phyloP scores from a whole-genome alignment of 1,139 yeast species.

The Sugiyamaella castrensis region DNA sequence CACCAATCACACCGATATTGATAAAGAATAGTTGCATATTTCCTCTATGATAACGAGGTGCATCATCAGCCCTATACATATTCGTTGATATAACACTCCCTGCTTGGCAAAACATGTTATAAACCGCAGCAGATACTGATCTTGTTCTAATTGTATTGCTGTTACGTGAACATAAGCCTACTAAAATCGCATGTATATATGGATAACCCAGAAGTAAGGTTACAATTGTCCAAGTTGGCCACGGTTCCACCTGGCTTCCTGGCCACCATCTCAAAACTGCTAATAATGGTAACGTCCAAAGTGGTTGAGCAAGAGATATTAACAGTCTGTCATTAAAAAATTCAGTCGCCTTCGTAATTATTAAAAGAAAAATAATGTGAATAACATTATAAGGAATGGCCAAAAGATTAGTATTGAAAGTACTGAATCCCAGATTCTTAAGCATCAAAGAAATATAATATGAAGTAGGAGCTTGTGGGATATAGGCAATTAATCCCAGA shows the following conservation, averaged over 20 bases:
- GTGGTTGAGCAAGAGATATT: conserved; percentile 36
- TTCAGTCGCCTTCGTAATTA: conserved; percentile 45
- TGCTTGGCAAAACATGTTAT: conserved; percentile 56
- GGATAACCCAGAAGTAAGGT: conserved; percentile 48
- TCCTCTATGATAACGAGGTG: conserved; percentile 53
- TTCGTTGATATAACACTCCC: conserved; percentile 48
- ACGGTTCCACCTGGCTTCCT: conserved; percentile 44
- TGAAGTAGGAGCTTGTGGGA: conserved; percentile 42
- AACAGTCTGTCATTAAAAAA: conserved; percentile 45
- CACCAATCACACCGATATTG: conserved; percentile 29
- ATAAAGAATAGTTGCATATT: conserved; percentile 44
- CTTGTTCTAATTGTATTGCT: conserved; percentile 54
- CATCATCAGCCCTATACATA: conserved; percentile 51
- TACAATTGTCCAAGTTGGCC: conserved; percentile 53
- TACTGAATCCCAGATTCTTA: conserved; percentile 52
- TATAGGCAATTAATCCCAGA: conserved; percentile 47
- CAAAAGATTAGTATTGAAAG: conserved; percentile 53
- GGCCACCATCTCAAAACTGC: conserved; percentile 50
- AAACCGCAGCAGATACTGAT: conserved; percentile 54
- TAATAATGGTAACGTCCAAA: conserved; percentile 38
- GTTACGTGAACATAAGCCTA: conserved; percentile 56
- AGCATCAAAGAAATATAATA: conserved; percentile 52
- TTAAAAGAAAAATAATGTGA: conserved; percentile 42
- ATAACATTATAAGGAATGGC: conserved; percentile 50
- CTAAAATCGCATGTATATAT: conserved; percentile 54